Evolutionary conservation across 2,329 filamentous ascomycete species (phyloP).

Genomic region (Claviceps citrina): DNA sequence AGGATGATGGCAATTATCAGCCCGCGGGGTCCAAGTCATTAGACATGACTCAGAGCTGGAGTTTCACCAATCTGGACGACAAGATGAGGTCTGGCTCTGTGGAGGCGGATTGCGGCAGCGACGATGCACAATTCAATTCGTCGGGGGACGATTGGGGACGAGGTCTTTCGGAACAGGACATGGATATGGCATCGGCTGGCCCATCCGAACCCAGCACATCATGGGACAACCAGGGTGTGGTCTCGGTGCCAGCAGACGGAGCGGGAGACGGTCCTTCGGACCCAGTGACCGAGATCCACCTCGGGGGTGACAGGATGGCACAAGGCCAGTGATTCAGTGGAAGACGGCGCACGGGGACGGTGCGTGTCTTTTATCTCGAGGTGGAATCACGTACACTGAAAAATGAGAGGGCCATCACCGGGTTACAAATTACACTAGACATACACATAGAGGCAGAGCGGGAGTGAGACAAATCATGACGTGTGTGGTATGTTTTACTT

Average conservation of each 20-base stretch:
- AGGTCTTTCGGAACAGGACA: conserved; percentile 6
- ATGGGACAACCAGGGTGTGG: conserved; percentile 22
- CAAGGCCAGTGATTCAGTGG: conserved; percentile 7
- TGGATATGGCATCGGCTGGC: conserved; percentile 15
- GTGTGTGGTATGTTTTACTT: no score
- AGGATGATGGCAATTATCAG: conserved; percentile 25
- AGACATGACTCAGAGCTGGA: conserved; percentile 28
- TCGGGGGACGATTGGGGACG: conserved; percentile 21
- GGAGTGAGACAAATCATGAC: no score
- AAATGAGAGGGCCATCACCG: no score
- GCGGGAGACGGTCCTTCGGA: conserved; percentile 25
- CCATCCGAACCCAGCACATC: conserved; percentile 6
- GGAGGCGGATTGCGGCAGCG: conserved; percentile 25
- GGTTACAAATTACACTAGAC: no score
- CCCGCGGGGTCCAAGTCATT: conserved; percentile 16
- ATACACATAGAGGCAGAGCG: no score
- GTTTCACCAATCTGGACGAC: conserved; percentile 24
- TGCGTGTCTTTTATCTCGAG: no score
- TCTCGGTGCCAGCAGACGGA: conserved; percentile 24
- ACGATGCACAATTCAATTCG: conserved; percentile 28
- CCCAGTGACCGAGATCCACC: conserved; percentile 34
- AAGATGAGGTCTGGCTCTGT: conserved; percentile 18
- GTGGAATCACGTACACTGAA: no score
- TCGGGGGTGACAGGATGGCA: conserved; percentile 24
- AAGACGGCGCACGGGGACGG: no score